Conservation (phyloP, 148 eudicot species). For the Cornus florida region DNA sequence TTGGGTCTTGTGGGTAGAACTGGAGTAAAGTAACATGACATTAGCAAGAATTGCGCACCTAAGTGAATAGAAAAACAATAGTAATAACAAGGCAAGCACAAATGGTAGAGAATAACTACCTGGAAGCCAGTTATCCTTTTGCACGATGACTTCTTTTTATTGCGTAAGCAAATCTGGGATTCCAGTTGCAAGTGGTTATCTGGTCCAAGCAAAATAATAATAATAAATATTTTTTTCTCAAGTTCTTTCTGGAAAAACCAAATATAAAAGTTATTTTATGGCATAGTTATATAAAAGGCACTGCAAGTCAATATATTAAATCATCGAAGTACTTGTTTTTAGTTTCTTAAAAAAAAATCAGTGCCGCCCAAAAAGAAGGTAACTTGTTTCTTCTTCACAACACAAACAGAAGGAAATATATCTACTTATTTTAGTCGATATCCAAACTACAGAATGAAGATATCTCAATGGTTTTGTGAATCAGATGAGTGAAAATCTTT, state of each 20-base stretch:
- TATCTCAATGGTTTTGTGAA: no score
- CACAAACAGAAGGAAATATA: background rate
- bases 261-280: background rate
- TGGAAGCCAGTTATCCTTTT: slow-evolving; percentile 87
- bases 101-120: slow-evolving; percentile 40
- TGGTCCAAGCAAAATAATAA: slow-evolving; percentile 31
- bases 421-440: background rate
- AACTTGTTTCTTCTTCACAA: background rate
- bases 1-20: slow-evolving; percentile 80
- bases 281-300: no score
- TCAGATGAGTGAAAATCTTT: no score
- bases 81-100: background rate
- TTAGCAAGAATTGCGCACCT: slow-evolving; percentile 2
- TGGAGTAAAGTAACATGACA: slow-evolving; percentile 28
- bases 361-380: no score
- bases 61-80: slow-evolving; percentile 10
- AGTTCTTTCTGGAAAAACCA: background rate
- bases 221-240: no score
- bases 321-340: no score
- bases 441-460: no score
- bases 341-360: no score
- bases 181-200: slow-evolving; percentile 72
- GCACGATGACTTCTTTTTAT: slow-evolving; percentile 71
- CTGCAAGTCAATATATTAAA: no score
- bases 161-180: slow-evolving; percentile 51